A percentile compares a stretch with the other conserved stretches of the same genome.
These are phyloP conservation scores for Fusarium incarnatum DNA, from an alignment of 2,329 filamentous ascomycete species.

Conservation along the genomic window DNA sequence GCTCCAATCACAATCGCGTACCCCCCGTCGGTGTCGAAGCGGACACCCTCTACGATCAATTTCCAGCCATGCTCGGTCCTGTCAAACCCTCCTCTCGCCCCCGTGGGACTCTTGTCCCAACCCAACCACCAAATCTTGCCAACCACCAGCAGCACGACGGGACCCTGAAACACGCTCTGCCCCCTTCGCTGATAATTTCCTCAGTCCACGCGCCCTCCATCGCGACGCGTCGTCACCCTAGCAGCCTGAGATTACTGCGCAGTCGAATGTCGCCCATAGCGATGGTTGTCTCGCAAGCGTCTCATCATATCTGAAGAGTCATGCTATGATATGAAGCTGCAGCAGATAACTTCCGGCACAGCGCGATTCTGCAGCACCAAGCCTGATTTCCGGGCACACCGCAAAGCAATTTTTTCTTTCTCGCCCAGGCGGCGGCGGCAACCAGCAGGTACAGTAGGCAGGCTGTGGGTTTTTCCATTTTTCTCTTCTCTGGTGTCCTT, in stretches of 20 bases:
- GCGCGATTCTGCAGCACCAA: conserved; percentile 4
- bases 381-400: conserved; percentile 33
- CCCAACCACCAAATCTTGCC: conserved; percentile 39
- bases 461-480: conserved; percentile 42
- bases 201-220: conserved; percentile 26
- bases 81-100: conserved; percentile 45
- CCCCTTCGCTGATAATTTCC: conserved; percentile 41
- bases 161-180: conserved; percentile 47
- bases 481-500: conserved; percentile 27
- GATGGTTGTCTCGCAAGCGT: conserved; percentile 38
- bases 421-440: conserved; percentile 15
- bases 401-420: conserved; percentile 30
- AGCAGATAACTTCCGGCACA: conserved; percentile 7
- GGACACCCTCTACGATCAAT: conserved; percentile 38
- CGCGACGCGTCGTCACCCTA: conserved; percentile 37
- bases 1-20: conserved; percentile 35
- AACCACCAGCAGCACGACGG: conserved; percentile 39
- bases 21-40: conserved; percentile 35
- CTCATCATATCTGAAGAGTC: conserved; percentile 39
- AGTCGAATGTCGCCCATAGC: conserved; percentile 9
- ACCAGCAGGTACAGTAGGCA: conserved; percentile 17
- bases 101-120: conserved; percentile 35
- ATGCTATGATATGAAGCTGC: conserved; percentile 17
- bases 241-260: conserved; percentile 3
- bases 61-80: conserved; percentile 41